phyloP scores from a whole-genome alignment of 441 rosid species.

The Pelargonium myrrhifolium region DNA sequence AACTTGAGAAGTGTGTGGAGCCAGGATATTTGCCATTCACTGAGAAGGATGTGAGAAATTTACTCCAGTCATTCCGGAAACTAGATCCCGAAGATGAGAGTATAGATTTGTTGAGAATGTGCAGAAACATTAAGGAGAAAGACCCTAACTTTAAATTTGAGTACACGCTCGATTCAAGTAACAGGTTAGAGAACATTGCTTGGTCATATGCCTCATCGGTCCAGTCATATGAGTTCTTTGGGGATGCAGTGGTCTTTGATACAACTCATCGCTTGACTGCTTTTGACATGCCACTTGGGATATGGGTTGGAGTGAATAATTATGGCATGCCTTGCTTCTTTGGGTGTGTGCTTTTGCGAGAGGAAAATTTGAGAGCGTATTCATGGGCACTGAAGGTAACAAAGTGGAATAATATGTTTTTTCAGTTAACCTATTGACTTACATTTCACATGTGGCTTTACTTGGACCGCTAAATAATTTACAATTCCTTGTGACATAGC shows the following conservation, averaged over 20 bases:
- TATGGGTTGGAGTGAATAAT: slow-evolving; percentile 91
- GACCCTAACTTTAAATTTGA: slow-evolving; percentile 88
- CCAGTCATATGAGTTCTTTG: slow-evolving; percentile 78
- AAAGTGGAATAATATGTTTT: slow-evolving; percentile 10
- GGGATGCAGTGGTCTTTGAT: slow-evolving; percentile 93
- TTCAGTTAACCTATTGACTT: neutral
- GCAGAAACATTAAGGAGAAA: slow-evolving; percentile 79
- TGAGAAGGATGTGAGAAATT: slow-evolving; percentile 91
- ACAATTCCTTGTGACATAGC: neutral
- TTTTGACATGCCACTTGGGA: slow-evolving; percentile 91
- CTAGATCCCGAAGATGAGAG: slow-evolving; percentile 81
- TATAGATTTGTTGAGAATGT: slow-evolving; percentile 81
- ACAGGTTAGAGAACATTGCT: slow-evolving; percentile 75
- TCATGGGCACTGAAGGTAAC: slow-evolving; percentile 96
- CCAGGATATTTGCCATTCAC: slow-evolving; percentile 93
- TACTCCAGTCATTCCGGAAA: slow-evolving; percentile 84
- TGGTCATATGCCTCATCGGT: slow-evolving; percentile 94
- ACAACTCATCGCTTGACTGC: slow-evolving; percentile 84
- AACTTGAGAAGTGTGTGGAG: slow-evolving; percentile 90
- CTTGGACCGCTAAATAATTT: too few species aligned
- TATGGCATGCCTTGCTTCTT: slow-evolving; percentile 98
- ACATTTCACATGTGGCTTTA: neutral
- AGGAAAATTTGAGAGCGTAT: slow-evolving; percentile 67
- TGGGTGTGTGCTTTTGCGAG: slow-evolving; percentile 74
- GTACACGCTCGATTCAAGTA: slow-evolving; percentile 55